Base-by-base conservation (phyloP, 306 rosid genomes). In the Spatholobus suberectus region DNA sequence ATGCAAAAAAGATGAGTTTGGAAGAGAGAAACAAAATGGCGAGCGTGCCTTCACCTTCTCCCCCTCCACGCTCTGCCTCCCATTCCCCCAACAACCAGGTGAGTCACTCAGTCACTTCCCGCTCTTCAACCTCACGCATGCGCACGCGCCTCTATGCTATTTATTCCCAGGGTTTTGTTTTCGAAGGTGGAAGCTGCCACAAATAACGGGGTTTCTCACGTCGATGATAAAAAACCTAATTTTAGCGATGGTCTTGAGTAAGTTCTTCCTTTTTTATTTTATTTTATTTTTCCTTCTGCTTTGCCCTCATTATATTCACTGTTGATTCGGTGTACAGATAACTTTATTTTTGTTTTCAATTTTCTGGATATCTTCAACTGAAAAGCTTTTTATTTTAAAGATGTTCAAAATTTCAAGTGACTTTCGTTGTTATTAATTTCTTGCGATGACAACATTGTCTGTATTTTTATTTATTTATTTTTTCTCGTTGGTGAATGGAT, bases 181-280 rank as follows among this genome's bases (percentile, higher is more conserved):
- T 23, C 5, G n/a, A 67, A 90, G 94, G 86, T 68, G 57, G 91
- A 90, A 65, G 84, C 66, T 72, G 90, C 84, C 32, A 47, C 75
- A 18, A 82, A 68, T 73, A 87, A 91, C 65, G 90, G 84, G 67
- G 85, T 54, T 68, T 61, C 62, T 49, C 46, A 61, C 80, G 81
- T 27, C 14, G 89, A 92, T 37, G 91, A 92, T 47, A 78, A 70
- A 54, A 88, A 74, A 80, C 85, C 93, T 71, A 85, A 88, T 35
- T 47, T 86, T 5, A 47, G 73, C 18, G 79, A 85, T 40, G 83
- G 68, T 70, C 89, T 89, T 43, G 85, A 86, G 98, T 92, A 86
- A 81, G 88, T 38, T 49, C 24, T 2, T 21, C 38, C 27, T 27
- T 35, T 44, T 63, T n/a, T 1, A 6, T 4, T 72, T n/a, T n/a